Evolutionary conservation across 1,139 yeast species (phyloP).

Genomic region (Saccharomyces hybrid): DNA sequence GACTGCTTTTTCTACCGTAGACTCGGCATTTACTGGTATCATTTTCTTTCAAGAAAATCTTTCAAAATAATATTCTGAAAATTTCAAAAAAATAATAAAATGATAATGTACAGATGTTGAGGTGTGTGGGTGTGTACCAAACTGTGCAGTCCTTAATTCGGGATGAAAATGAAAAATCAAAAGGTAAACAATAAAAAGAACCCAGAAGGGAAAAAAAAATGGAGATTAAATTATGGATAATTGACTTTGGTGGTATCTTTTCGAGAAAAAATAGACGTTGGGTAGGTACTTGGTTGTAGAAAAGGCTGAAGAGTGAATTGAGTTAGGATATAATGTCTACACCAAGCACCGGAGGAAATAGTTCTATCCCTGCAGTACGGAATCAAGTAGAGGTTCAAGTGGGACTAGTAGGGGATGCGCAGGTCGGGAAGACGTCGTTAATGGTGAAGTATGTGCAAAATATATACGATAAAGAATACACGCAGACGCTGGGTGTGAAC

Average conservation of each 20-base stretch:
- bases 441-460: constrained; percentile 98
- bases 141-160: not conserved
- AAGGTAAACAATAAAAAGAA: constrained; percentile 5
- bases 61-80: not conserved
- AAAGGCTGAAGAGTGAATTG: not conserved
- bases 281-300: not conserved
- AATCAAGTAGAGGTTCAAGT: constrained; percentile 73
- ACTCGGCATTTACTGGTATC: no score
- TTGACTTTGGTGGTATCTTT: not conserved
- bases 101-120: not conserved
- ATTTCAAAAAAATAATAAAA: not conserved
- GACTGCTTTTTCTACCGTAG: no score
- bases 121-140: not conserved
- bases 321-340: not conserved
- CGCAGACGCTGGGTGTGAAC: constrained; percentile 91
- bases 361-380: constrained; percentile 20
- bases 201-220: constrained; percentile 8
- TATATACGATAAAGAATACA: constrained; percentile 83
- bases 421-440: constrained; percentile 93
- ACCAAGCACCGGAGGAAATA: not conserved
- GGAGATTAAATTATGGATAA: not conserved
- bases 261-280: not conserved
- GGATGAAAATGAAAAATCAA: not conserved
- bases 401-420: constrained; percentile 94
- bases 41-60: no score